Conservation (phyloP, 2,329 filamentous ascomycete genomes). For the Claviceps pazoutovae region DNA sequence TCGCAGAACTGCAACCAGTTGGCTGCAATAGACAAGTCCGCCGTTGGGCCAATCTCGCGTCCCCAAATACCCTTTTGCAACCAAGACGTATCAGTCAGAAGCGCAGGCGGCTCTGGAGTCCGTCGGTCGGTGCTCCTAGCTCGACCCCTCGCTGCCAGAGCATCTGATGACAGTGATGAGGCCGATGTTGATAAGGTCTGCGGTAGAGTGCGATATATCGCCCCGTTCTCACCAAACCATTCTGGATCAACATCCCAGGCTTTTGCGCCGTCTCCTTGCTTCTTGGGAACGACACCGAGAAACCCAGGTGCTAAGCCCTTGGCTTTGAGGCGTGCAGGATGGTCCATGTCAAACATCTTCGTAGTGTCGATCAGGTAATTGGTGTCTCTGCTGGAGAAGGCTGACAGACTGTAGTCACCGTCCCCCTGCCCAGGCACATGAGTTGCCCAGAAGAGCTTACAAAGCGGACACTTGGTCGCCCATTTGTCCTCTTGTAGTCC, state of each 20-base stretch:
- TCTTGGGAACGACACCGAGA: slow-evolving; percentile 20
- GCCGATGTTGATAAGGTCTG: slow-evolving; percentile 5
- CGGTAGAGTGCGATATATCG: slow-evolving; percentile 20
- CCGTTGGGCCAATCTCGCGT: slow-evolving; percentile 15
- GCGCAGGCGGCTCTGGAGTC: slow-evolving; percentile 4
- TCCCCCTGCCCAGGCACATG: slow-evolving; percentile 18
- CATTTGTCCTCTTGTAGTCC: slow-evolving; percentile 19
- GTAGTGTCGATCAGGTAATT: slow-evolving; percentile 20
- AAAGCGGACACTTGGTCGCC: slow-evolving; percentile 21
- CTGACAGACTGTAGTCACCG: slow-evolving; percentile 18
- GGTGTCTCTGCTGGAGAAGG: slow-evolving; percentile 20
- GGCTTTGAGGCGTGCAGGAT: slow-evolving; percentile 15
- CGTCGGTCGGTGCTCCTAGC: slow-evolving; percentile 5
- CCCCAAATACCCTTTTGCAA: slow-evolving; percentile 21
- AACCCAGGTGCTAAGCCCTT: slow-evolving; percentile 18
- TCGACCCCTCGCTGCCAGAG: slow-evolving; percentile 7
- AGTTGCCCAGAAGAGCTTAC: slow-evolving; percentile 20
- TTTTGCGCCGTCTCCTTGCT: slow-evolving; percentile 14
- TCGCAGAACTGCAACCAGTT: slow-evolving; percentile 23
- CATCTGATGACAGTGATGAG: slow-evolving; percentile 8
- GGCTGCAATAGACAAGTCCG: slow-evolving; percentile 17
- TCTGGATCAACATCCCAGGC: slow-evolving; percentile 18
- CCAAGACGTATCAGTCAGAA: slow-evolving; percentile 11
- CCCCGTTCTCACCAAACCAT: slow-evolving; percentile 20
- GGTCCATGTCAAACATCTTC: slow-evolving; percentile 18